phyloP scores from a whole-genome alignment of 768 basidiomycete genomes.

The Hypholoma sublateritium region DNA sequence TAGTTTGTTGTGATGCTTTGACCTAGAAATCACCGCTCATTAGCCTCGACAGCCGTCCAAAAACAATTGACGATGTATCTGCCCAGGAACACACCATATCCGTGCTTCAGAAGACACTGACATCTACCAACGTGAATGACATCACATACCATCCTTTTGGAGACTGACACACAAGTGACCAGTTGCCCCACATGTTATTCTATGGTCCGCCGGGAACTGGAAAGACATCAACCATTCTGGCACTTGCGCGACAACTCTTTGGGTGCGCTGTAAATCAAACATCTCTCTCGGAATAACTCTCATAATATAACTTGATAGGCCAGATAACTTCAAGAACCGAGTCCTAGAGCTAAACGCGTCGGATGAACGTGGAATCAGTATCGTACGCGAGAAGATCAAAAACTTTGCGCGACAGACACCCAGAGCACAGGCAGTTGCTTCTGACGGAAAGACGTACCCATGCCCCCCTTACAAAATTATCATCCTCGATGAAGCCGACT shows the following conservation, averaged over 20 bases:
- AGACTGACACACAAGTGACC: slow-evolving; percentile 2
- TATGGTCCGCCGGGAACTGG: slow-evolving; percentile 99
- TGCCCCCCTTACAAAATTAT: slow-evolving; percentile 99
- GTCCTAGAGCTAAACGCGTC: slow-evolving; percentile 98
- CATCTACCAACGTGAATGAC: slow-evolving; percentile 79
- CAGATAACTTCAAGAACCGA: slow-evolving; percentile 89
- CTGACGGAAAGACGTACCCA: slow-evolving; percentile 83
- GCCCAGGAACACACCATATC: slow-evolving; percentile 96
- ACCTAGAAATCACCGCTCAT: slow-evolving; percentile 2
- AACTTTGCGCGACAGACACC: slow-evolving; percentile 94
- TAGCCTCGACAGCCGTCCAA: slow-evolving; percentile 73
- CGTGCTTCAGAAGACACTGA: slow-evolving; percentile 87
- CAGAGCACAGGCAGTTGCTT: slow-evolving; percentile 69
- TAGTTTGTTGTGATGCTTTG: slow-evolving; percentile 59
- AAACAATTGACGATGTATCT: slow-evolving; percentile 96
- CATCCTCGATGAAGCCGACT: slow-evolving; percentile 98
- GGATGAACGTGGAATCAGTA: slow-evolving; percentile 95
- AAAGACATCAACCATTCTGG: slow-evolving; percentile 97
- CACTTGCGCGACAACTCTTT: slow-evolving; percentile 89
- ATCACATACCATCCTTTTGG: slow-evolving; percentile 8
- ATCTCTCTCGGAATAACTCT: not conserved
- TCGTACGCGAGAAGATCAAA: slow-evolving; percentile 99
- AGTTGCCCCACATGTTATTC: slow-evolving; percentile 99
- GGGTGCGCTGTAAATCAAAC: slow-evolving; percentile 54
- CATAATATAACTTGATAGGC: slow-evolving; percentile 44